These are phyloP conservation scores for Cytospora schulzeri DNA, from an alignment of 2,329 filamentous ascomycete species.

Conservation along the genomic window DNA sequence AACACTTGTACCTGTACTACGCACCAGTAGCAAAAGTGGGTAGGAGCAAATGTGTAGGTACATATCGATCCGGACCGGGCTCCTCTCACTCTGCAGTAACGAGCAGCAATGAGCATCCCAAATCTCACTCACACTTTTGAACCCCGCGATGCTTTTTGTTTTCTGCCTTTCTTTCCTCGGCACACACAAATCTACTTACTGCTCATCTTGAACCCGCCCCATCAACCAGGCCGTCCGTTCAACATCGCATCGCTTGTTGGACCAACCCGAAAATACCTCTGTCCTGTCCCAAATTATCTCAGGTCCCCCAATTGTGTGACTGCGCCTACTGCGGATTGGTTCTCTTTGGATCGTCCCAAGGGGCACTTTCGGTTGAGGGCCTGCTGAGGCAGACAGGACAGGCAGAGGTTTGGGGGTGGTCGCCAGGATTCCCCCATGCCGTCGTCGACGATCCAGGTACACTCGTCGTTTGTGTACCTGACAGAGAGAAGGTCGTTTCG, in stretches of 20 bases:
- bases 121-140: background rate
- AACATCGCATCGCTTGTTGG: background rate
- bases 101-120: too few species aligned
- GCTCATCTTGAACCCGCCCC: background rate
- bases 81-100: too few species aligned
- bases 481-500: constrained; percentile 8
- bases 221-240: constrained; percentile 28
- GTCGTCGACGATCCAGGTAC: constrained; percentile 14
- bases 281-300: background rate
- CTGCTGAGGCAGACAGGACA: constrained; percentile 12
- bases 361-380: constrained; percentile 8
- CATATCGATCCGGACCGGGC: too few species aligned
- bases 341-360: constrained; percentile 3
- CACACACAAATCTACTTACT: background rate
- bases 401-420: constrained; percentile 26
- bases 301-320: constrained; percentile 11
- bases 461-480: constrained; percentile 5
- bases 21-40: too few species aligned
- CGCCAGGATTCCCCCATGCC: constrained; percentile 5
- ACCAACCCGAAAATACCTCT: background rate
- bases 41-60: too few species aligned
- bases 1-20: too few species aligned
- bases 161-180: background rate
- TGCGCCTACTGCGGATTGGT: constrained; percentile 13
- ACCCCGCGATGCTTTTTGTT: background rate